Evolutionary conservation across 108 stramenopile species (phyloP), one percentile per base, ranked within the genome.

Genomic region (Skeletonema grethae): DNA sequence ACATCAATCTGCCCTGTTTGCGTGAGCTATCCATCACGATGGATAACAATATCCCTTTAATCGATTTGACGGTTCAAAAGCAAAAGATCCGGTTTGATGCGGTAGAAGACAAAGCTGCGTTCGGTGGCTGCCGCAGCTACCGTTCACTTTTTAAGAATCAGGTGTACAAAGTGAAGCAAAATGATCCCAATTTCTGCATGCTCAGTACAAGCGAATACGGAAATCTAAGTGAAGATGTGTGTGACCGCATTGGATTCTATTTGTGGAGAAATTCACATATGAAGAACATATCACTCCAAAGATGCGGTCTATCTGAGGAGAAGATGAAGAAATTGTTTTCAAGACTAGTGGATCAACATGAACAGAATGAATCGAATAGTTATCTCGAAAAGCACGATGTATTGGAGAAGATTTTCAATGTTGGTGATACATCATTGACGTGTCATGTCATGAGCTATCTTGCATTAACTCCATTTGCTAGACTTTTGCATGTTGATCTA

Each of bases 101-200:
- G 15, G 53, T 57, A n/a, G 62, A 63, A 55, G 71, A 72, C 36
- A 35, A 63, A 18, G 28, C 18, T 10, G 71, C 62, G 10, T 72
- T 72, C 35, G 32, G 57, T 53, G 5, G 4, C 13, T 13, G n/a
- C 16, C 36, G 45, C 16, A 5, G 16, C 45, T 32, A 57, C 31
- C 60, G 55, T 16, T 1, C 36, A 1, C 15, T 72, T 32, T 64
- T 63, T 36, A 55, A 57, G n/a, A 1, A 34, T 16, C 35, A 72
- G 36, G 35, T 72, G 7, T 57, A 62, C 62, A 75, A 65, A 57
- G 22, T 75, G 39, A 75, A 65, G 65, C 73, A 75, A 20, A 67
- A 75, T 32, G 65, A 75, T 60, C 39, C 58, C 22, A 75, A 75
- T 43, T 67, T 38, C 32, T 2, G 73, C 15, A 32, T 57, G 58